Evolutionary conservation across 2,329 filamentous ascomycete genomes (phyloP), one percentile per base, ranked within the genome.

Genomic region (Verticillium klebahnii): DNA sequence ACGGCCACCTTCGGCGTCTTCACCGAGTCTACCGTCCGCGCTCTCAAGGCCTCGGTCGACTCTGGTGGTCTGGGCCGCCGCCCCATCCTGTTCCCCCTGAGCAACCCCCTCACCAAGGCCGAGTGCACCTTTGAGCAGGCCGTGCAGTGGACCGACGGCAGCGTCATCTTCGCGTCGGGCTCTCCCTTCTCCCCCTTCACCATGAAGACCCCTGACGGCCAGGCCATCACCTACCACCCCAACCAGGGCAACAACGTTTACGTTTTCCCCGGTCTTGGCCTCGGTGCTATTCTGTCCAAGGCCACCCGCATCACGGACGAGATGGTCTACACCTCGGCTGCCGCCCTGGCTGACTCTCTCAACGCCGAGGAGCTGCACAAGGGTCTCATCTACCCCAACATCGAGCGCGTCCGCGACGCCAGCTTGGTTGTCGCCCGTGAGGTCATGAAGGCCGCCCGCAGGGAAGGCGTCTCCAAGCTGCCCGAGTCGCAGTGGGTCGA

Each of bases 51-150:
- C 5, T 87, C 85, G 1, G 85, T 89, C 37, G 85, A 89, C 66
- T 78, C 82, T 40, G 83, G 85, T 58, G 86, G 86, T 58, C 72
- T 86, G 67, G 93, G 93, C 75, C 86, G 93, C 65, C 83, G 87
- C 66, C 93, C 95, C 65, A 94, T 96, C 72, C 89, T 97, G 70
- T 98, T 99, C 87, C 94, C 94, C 60, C 88, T 99, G 54, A 96
- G 92, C 77, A 98, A 99, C 81, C 95, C 95, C 58, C 88, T 93
- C 59, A 93, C 90, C 78, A 97, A 98, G 82, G 96, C 94, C 9
- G 95, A 99, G 80, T 98, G 95, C 81, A 97, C 92, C 17, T 98
- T 96, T 71, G 93, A 97, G 82, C 91, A 95, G 73, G 95, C 95
- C 17, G 85, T 98, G 71, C 85, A 88, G 71, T 88, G 94, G 88